Evolutionary conservation across 768 basidiomycete species (phyloP), one percentile per base, ranked within the genome.

Genomic region (Pisolithus marmoratus): DNA sequence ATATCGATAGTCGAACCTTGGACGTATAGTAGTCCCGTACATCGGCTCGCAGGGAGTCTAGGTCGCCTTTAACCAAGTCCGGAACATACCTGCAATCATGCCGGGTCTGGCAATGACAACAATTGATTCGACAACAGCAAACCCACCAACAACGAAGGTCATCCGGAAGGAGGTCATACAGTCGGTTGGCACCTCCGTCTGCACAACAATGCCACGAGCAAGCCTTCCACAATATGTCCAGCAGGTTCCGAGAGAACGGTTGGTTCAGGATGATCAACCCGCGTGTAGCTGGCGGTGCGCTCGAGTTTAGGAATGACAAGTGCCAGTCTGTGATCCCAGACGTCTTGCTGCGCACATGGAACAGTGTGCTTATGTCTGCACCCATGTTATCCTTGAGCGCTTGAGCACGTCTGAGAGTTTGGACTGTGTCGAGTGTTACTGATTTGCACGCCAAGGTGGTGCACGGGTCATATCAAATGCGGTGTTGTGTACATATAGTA

Each of bases 201-300:
- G 92, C 92, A 63, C 91, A 95, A 49, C 75, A 78, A 38, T 69
- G 75, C 79, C 82, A 81, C 46, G 65, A 58, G 9, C 71, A 72
- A 11, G 74, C 65, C 14, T 64, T 62, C 79, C 82, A 96, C 8
- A 94, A 67, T 9, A 76, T n/a, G 14, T 69, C 61, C 40, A 97
- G 75, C 37, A 96, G 75, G 8, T 70, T 58, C 4, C 68, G 56
- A 22, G 83, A 82, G 63, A 95, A 92, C 0, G 92, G 87, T 54
- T 95, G 91, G 66, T 99, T 98, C 50, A 99, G 78, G 58, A 99
- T 84, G 59, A 99, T 83, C 53, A 97, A 73, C 0, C 84, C 90
- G 37, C 74, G 73, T 22, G 40, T 54, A 14, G 19, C 49, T 11
- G 9, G 29, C 11, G 29, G 29, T 11, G 29, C 29, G 29, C 8